Percentiles rank a stretch among this genome's conserved stretches.
These are phyloP conservation scores for Phaseolus lunatus DNA, from an alignment of 306 rosid genomes.

Conservation along the genomic window DNA sequence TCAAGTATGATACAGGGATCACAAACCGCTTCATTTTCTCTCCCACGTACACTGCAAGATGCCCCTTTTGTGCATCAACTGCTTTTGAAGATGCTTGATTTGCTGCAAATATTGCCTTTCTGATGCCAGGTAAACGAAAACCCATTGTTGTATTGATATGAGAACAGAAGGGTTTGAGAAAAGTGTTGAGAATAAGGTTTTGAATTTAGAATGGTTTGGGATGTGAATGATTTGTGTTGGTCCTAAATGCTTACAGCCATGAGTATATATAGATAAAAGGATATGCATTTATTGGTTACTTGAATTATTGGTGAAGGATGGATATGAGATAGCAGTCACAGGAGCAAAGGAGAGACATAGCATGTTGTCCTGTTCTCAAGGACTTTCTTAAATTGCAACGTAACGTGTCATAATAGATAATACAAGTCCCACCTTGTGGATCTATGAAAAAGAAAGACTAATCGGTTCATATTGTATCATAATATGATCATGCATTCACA, in stretches of 20 bases:
- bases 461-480: neutral
- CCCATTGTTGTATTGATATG: neutral
- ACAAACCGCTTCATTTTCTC: neutral
- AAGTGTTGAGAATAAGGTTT: neutral
- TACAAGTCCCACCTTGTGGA: neutral
- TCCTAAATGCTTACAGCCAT: neutral
- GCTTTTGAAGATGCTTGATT: neutral
- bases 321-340: neutral
- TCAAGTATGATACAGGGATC: too few species aligned
- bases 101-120: neutral
- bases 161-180: neutral
- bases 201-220: too few species aligned
- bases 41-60: neutral
- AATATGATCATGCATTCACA: neutral
- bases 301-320: neutral
- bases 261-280: neutral
- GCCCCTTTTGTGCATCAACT: neutral
- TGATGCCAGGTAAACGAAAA: neutral
- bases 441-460: neutral
- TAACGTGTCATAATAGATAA: too few species aligned
- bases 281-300: neutral
- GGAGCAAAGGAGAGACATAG: slow-evolving; percentile 31
- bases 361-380: neutral
- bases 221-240: neutral
- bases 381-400: too few species aligned